Evolutionary conservation across 371 early-diverging fungal species (phyloP), one percentile per base, ranked within the genome.

Genomic region (Rhizopus delemar): DNA sequence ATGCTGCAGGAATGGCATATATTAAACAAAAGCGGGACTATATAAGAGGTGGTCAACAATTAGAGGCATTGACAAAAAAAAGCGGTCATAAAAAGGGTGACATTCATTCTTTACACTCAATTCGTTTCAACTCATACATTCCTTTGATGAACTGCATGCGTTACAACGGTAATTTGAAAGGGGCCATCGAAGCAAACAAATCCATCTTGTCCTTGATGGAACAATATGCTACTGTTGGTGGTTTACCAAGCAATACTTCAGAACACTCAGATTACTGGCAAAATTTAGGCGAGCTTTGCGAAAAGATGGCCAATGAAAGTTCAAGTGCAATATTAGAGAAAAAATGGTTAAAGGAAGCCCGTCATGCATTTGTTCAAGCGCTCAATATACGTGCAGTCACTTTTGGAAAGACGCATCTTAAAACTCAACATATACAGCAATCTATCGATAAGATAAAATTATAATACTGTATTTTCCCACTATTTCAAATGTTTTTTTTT

Each of bases 201-300:
- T 60, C 77, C 13, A 79, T 86, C 13, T 38, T 86, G n/a, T 66
- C 74, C 28, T 45, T 67, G 29, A 57, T 78, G 53, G 68, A 70
- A n/a, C 62, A 71, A 11, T 64, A 72, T 41, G 65, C 74, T 11
- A 49, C 53, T 1, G 41, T 61, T 4, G 71, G 77, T 16, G 62
- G 71, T 11, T 64, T 87, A n/a, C 82, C 89, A 8, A 62, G 53
- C 32, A 72, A 83, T 57, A 81, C 85, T 29, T 77, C 87, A 31
- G 82, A 85, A 29, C 71, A 86, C 32, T 83, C 84, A 31, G 88
- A 87, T 54, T 82, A 83, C 57, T 74, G 80, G 63, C 70, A 75
- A 57, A 77, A 85, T 15, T 65, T 89, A n/a, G 87, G 82, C 31
- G 88, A 87, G 56, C 60, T 84, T 52, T 79, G 76, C 48, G 59